Evolutionary conservation across 768 basidiomycete genomes (phyloP).

Genomic region (Tylopilus felleus): DNA sequence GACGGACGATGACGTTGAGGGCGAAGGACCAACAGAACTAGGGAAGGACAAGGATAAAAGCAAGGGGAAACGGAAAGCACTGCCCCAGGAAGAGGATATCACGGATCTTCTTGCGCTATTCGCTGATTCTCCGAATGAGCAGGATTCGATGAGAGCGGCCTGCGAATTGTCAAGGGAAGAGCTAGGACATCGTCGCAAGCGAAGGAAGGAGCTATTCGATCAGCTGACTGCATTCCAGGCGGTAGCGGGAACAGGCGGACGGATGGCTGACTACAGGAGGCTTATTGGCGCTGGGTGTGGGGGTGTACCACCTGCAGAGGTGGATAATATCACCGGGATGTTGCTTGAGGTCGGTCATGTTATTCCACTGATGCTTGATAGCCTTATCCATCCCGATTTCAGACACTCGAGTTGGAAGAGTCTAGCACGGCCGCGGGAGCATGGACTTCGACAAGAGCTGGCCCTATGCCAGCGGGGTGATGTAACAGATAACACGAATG

Average conservation of each 20-base stretch:
- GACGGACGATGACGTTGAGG: constrained; percentile 45
- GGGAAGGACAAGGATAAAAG: constrained; percentile 41
- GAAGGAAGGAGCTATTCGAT: constrained; percentile 70
- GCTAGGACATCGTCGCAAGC: constrained; percentile 59
- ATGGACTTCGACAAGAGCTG: constrained; percentile 36
- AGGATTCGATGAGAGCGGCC: constrained; percentile 47
- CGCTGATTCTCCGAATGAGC: constrained; percentile 53
- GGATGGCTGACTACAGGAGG: constrained; percentile 85
- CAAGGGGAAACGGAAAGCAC: constrained; percentile 55
- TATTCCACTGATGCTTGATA: background rate
- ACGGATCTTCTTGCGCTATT: constrained; percentile 62
- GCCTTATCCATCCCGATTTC: constrained; percentile 5
- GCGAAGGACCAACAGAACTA: constrained; percentile 35
- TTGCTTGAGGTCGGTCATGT: constrained; percentile 66
- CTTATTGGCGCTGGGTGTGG: constrained; percentile 91
- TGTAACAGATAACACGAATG: background rate
- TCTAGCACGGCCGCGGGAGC: constrained; percentile 53
- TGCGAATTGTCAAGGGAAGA: constrained; percentile 67
- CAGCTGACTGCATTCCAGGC: constrained; percentile 78
- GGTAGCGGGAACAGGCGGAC: constrained; percentile 85
- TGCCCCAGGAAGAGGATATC: constrained; percentile 51
- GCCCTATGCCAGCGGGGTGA: constrained; percentile 22
- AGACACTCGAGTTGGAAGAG: constrained; percentile 85
- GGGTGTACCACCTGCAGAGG: constrained; percentile 78
- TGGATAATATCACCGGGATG: constrained; percentile 82